A percentile compares a stretch with the other conserved stretches of the same genome.
Evolutionary conservation across 352 stramenopile genomes (phyloP).

Genomic region (Pythium brachiatum): DNA sequence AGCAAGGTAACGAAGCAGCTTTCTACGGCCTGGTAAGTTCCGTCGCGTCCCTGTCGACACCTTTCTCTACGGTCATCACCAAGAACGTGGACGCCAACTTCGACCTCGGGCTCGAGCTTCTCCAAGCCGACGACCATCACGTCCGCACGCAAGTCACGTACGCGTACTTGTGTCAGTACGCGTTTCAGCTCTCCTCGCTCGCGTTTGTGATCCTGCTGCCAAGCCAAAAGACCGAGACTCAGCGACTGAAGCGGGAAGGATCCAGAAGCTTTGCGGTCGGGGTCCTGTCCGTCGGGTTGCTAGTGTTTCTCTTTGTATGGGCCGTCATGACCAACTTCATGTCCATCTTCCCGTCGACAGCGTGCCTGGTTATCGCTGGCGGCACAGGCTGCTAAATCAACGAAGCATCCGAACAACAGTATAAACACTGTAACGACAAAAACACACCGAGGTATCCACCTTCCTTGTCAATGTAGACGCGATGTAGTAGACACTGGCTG

Average conservation of each 20-base stretch:
- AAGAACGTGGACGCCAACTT: conserved; percentile 31
- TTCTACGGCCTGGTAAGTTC: conserved; percentile 30
- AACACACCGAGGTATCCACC: too few species aligned
- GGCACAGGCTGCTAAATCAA: conserved; percentile 22
- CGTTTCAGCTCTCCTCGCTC: conserved; percentile 26
- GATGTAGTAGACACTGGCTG: too few species aligned
- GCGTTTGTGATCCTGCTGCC: conserved; percentile 31
- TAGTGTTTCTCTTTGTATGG: conserved; percentile 25
- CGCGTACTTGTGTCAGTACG: conserved; percentile 32
- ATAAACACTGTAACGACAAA: neutral
- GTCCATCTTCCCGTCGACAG: conserved; percentile 29
- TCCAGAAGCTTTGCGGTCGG: conserved; percentile 19
- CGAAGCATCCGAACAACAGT: too few species aligned
- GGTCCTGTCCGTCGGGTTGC: conserved; percentile 15
- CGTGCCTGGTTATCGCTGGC: conserved; percentile 32
- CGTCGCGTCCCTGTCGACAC: conserved; percentile 24
- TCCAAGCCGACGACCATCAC: conserved; percentile 23
- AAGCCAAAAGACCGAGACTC: conserved; percentile 29
- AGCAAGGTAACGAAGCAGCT: conserved; percentile 31
- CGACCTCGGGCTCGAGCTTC: conserved; percentile 16
- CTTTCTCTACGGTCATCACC: conserved; percentile 30
- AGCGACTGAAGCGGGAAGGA: conserved; percentile 28
- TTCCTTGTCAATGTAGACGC: too few species aligned
- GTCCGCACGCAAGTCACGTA: conserved; percentile 30
- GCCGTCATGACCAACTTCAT: conserved; percentile 38